phyloP scores from a whole-genome alignment of 441 rosid genomes.

The Macaranga tanarius region DNA sequence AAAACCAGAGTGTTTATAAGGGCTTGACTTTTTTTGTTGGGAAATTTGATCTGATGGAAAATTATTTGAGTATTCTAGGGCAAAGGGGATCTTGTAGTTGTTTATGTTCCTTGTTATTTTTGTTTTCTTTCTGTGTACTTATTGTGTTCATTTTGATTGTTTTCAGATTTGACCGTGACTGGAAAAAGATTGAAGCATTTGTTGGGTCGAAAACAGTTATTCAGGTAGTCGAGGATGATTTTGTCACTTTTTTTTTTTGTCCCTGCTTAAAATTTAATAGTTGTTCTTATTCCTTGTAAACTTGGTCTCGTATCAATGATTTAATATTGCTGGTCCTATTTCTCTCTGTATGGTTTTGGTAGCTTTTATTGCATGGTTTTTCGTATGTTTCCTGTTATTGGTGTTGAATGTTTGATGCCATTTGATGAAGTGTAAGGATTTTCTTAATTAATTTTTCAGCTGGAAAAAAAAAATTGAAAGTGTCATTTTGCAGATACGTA shows the following conservation, averaged over 20 bases:
- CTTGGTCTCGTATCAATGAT: too few species aligned
- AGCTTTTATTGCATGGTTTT: background rate
- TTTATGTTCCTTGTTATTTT: background rate
- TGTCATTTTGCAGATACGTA: conserved; percentile 67
- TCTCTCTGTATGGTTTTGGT: background rate
- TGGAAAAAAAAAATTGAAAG: background rate
- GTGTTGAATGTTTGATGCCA: background rate
- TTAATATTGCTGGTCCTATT: too few species aligned
- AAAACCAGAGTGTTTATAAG: too few species aligned
- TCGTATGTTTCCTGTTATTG: background rate
- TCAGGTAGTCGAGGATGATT: conserved; percentile 48
- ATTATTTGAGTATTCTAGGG: too few species aligned
- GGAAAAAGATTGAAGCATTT: conserved; percentile 97
- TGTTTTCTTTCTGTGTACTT: background rate
- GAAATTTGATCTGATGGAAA: too few species aligned
- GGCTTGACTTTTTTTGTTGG: too few species aligned
- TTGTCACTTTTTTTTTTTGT: background rate
- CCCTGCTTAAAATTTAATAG: background rate
- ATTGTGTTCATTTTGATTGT: conserved; percentile 8
- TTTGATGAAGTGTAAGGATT: background rate
- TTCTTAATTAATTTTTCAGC: background rate
- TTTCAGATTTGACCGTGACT: conserved; percentile 85
- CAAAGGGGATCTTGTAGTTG: background rate
- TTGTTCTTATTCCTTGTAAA: too few species aligned
- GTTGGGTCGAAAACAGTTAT: conserved; percentile 90